These are phyloP conservation scores for Xylona heveae DNA, from an alignment of 495 filamentous ascomycete genomes.

Conservation along the genomic window DNA sequence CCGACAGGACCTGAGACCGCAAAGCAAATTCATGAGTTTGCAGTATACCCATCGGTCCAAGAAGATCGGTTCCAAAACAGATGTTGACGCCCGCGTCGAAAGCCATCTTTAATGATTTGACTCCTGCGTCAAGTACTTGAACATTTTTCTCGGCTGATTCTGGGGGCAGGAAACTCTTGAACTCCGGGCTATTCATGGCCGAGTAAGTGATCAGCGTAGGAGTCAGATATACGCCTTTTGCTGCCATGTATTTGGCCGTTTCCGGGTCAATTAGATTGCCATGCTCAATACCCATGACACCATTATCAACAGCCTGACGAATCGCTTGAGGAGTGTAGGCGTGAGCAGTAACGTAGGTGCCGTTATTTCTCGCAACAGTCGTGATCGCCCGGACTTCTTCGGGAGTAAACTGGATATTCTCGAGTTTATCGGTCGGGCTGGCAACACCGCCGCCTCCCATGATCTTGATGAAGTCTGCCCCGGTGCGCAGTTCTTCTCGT, in stretches of 20 bases:
- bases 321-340: slow-evolving; percentile 30
- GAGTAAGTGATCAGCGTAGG: slow-evolving; percentile 31
- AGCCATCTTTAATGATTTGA: slow-evolving; percentile 22
- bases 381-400: slow-evolving; percentile 29
- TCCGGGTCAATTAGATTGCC: slow-evolving; percentile 28
- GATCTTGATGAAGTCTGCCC: slow-evolving; percentile 36
- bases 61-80: slow-evolving; percentile 32
- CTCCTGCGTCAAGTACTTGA: slow-evolving; percentile 22
- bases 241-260: slow-evolving; percentile 25
- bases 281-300: slow-evolving; percentile 32
- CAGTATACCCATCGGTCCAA: slow-evolving; percentile 22
- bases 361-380: slow-evolving; percentile 20
- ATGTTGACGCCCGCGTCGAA: slow-evolving; percentile 26
- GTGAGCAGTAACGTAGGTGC: slow-evolving; percentile 33
- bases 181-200: slow-evolving; percentile 22
- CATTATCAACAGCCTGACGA: slow-evolving; percentile 29
- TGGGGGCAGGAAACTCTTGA: slow-evolving; percentile 20
- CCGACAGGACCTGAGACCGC: slow-evolving; percentile 20
- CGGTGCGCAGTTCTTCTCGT: slow-evolving; percentile 27
- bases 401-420: slow-evolving; percentile 27
- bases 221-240: slow-evolving; percentile 24
- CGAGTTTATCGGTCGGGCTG: slow-evolving; percentile 25
- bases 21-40: slow-evolving; percentile 29
- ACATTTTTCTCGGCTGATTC: slow-evolving; percentile 22
- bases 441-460: slow-evolving; percentile 33